Percentiles rank a stretch among this genome's conserved stretches.
Evolutionary conservation across 1,139 yeast species (phyloP).

Genomic region (Kodamaea fungicola): DNA sequence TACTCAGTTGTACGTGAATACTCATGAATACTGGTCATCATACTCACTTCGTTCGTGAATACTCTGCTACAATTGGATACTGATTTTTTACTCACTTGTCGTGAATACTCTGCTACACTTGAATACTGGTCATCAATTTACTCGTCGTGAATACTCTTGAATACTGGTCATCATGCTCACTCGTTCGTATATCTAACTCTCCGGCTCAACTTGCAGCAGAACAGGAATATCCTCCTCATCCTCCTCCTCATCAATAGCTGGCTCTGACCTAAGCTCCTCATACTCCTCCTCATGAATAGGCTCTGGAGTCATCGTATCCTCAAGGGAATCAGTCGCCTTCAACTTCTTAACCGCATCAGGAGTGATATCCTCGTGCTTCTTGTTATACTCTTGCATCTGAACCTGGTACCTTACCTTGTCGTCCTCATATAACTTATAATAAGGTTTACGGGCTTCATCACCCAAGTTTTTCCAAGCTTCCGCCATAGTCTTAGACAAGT

Average conservation of each 20-base stretch:
- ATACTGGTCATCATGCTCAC: no score
- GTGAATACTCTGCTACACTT: no score
- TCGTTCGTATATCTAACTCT: background rate
- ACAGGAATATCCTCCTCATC: conserved; percentile 3
- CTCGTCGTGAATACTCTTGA: no score
- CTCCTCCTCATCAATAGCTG: conserved; percentile 11
- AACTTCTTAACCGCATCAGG: conserved; percentile 11
- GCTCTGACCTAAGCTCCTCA: conserved; percentile 10
- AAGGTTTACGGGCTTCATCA: conserved; percentile 71
- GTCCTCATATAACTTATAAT: conserved; percentile 71
- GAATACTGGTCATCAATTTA: no score
- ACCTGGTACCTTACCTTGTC: conserved; percentile 73
- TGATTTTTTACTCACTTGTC: no score
- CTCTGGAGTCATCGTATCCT: conserved; percentile 7
- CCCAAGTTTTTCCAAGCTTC: conserved; percentile 82
- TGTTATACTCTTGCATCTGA: conserved; percentile 66
- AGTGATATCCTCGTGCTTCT: conserved; percentile 23
- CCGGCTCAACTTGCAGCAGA: conserved; percentile 3
- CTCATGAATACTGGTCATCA: no score
- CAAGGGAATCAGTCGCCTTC: conserved; percentile 10
- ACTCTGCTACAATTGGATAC: no score
- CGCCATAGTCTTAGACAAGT: conserved; percentile 72
- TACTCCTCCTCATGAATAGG: conserved; percentile 3
- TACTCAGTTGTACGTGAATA: no score
- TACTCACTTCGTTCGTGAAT: no score